These are phyloP conservation scores for Macroventuria anomochaeta DNA, from an alignment of 2,329 filamentous ascomycete species.

Conservation along the genomic window DNA sequence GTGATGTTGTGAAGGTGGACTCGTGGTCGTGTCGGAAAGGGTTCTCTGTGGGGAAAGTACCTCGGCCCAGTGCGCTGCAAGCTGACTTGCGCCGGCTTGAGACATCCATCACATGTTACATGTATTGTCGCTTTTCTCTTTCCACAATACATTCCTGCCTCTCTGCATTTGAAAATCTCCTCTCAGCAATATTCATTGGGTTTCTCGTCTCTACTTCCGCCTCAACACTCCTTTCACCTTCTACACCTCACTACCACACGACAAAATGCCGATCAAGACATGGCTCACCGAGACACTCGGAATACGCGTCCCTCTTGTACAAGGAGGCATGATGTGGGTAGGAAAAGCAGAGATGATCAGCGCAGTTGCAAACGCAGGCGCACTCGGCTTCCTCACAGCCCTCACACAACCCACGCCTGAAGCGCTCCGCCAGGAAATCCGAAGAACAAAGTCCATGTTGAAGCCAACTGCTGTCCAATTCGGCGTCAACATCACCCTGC, in stretches of 20 bases:
- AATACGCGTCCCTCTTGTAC: conserved; percentile 34
- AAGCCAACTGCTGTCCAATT: conserved; percentile 52
- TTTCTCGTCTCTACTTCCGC: neutral
- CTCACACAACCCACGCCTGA: conserved; percentile 43
- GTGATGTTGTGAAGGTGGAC: neutral
- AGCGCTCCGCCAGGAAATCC: conserved; percentile 34
- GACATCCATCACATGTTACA: conserved; percentile 9
- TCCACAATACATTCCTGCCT: neutral
- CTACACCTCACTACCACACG: neutral
- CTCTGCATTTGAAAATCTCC: neutral
- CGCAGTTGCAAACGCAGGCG: conserved; percentile 62
- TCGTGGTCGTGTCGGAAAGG: neutral
- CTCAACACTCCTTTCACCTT: neutral
- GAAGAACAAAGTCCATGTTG: conserved; percentile 27
- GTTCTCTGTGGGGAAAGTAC: conserved; percentile 6
- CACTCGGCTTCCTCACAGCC: conserved; percentile 60
- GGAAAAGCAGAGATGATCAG: conserved; percentile 60
- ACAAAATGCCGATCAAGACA: conserved; percentile 37
- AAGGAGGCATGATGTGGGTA: conserved; percentile 61
- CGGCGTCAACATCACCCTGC: conserved; percentile 39
- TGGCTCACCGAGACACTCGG: conserved; percentile 36
- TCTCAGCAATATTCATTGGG: neutral
- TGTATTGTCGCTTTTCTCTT: neutral
- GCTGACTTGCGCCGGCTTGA: conserved; percentile 16
- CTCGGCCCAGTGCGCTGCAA: conserved; percentile 4